These are phyloP conservation scores for Pseudogymnoascus destructans DNA, from an alignment of 2,329 filamentous ascomycete species.

Conservation along the genomic window DNA sequence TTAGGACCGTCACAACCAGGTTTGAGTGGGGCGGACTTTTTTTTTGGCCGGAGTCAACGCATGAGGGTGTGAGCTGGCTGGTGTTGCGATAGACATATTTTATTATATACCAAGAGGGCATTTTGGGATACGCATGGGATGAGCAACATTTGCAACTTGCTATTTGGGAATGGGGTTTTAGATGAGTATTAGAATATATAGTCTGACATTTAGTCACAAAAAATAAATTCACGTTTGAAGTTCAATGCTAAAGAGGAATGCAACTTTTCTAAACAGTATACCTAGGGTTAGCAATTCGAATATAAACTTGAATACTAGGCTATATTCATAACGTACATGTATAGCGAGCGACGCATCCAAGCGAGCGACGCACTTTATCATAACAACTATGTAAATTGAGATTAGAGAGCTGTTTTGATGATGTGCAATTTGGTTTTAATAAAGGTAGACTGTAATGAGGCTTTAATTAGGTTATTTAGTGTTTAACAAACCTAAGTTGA, in stretches of 20 bases:
- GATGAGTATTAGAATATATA: not conserved
- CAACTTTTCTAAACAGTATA: not conserved
- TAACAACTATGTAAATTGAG: too few relatives aligned
- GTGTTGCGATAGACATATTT: not conserved
- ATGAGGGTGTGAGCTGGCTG: not conserved
- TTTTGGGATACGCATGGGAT: not conserved
- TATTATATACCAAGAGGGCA: not conserved
- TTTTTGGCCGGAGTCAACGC: not conserved
- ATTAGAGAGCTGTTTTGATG: too few relatives aligned
- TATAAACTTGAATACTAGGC: too few relatives aligned
- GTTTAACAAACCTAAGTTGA: too few relatives aligned
- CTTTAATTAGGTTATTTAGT: too few relatives aligned
- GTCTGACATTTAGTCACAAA: not conserved
- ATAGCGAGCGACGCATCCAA: too few relatives aligned
- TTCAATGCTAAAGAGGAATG: not conserved
- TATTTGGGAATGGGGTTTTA: not conserved
- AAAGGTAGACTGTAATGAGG: too few relatives aligned
- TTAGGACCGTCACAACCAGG: not conserved
- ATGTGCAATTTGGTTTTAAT: too few relatives aligned
- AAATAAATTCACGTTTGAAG: not conserved
- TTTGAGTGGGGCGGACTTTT: not conserved
- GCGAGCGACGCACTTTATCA: too few relatives aligned
- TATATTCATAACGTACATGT: too few relatives aligned
- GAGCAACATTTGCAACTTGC: not conserved
- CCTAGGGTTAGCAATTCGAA: too few relatives aligned